Conservation (phyloP, 2,329 filamentous ascomycete genomes). For the Botryosphaeria dothidea region DNA sequence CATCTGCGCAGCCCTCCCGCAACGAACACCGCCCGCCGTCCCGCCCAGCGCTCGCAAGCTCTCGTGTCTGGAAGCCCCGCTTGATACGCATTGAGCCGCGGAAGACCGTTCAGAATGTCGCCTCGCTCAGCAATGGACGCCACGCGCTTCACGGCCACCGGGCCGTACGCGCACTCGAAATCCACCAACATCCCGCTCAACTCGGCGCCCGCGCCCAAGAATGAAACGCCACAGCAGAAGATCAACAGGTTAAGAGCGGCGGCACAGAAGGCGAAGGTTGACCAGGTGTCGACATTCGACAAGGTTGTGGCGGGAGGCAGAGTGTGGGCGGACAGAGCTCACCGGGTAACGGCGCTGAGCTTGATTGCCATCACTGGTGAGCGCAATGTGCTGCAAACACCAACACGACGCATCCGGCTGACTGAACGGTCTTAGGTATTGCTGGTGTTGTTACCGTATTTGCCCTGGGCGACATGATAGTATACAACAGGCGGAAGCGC, state of each 20-base stretch:
- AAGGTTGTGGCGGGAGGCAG: slow-evolving; percentile 54
- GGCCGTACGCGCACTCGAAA: slow-evolving; percentile 70
- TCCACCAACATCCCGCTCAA: slow-evolving; percentile 39
- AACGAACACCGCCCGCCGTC: slow-evolving; percentile 7
- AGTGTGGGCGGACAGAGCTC: slow-evolving; percentile 60
- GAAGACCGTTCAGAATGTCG: slow-evolving; percentile 34
- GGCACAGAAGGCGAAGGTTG: slow-evolving; percentile 48
- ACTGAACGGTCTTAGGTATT: slow-evolving; percentile 48
- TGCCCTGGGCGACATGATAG: slow-evolving; percentile 65
- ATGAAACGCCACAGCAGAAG: slow-evolving; percentile 56
- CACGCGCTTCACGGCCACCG: slow-evolving; percentile 74
- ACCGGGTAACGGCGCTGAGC: slow-evolving; percentile 60
- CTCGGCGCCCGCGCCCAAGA: slow-evolving; percentile 42
- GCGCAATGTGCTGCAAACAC: slow-evolving; percentile 20
- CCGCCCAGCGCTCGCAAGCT: not conserved
- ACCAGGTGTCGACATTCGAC: slow-evolving; percentile 57
- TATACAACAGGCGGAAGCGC: slow-evolving; percentile 67
- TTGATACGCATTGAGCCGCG: slow-evolving; percentile 5
- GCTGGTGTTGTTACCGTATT: slow-evolving; percentile 63
- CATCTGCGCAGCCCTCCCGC: slow-evolving; percentile 7
- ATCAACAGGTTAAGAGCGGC: slow-evolving; percentile 53
- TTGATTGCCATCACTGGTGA: slow-evolving; percentile 64
- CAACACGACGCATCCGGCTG: not conserved
- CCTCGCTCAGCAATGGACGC: slow-evolving; percentile 75
- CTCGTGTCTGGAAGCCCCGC: not conserved